Conservation (phyloP, 371 early-diverging fungal species). For the Coemansia sp. region DNA sequence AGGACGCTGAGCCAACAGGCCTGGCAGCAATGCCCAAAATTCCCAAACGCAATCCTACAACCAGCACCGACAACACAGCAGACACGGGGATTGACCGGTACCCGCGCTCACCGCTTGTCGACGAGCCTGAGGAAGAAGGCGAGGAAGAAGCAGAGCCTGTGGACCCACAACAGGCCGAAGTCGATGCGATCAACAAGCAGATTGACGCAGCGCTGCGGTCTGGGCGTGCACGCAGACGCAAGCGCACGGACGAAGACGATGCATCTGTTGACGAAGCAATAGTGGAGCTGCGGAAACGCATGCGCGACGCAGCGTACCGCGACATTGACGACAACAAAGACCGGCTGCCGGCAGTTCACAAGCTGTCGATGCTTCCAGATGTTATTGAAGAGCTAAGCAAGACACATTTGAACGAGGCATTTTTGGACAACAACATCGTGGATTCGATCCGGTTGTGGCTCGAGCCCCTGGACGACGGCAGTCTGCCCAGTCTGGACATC, state of each 20-base stretch:
- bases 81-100: neutral
- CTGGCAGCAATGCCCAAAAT: conserved; percentile 43
- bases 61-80: neutral
- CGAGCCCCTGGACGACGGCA: conserved; percentile 94
- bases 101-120: neutral
- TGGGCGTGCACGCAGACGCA: conserved; percentile 63
- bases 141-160: conserved; percentile 2
- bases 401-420: conserved; percentile 66
- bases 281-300: conserved; percentile 66
- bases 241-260: conserved; percentile 68
- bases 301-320: conserved; percentile 77
- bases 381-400: conserved; percentile 71
- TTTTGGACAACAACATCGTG: conserved; percentile 87
- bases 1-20: neutral
- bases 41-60: conserved; percentile 21
- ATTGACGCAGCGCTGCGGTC: conserved; percentile 63
- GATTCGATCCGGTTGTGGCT: conserved; percentile 91
- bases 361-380: conserved; percentile 77
- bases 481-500: conserved; percentile 91
- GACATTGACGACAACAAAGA: conserved; percentile 77
- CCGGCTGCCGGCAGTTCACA: conserved; percentile 76
- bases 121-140: neutral
- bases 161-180: conserved; percentile 49
- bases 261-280: conserved; percentile 65
- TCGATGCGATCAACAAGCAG: conserved; percentile 62